Conservation (phyloP, 768 basidiomycete species). For the Mycena rosella region DNA sequence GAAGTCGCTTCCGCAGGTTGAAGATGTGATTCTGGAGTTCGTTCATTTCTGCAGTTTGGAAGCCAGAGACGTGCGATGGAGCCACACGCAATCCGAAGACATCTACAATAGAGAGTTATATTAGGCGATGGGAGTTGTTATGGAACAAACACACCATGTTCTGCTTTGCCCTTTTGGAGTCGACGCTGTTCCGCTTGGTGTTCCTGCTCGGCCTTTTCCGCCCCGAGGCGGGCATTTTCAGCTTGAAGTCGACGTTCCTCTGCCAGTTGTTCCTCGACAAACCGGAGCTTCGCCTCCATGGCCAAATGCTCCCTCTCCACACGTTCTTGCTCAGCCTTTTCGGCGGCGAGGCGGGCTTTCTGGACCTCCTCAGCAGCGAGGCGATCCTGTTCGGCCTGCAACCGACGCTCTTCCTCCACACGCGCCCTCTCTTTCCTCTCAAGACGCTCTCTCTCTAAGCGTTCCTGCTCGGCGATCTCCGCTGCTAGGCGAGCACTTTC, state of each 20-base stretch:
- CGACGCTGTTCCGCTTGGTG: constrained; percentile 22
- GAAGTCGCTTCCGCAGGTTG: constrained; percentile 69
- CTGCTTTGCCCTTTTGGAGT: constrained; percentile 34
- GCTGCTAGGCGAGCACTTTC: constrained; percentile 18
- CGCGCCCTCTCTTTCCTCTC: constrained; percentile 19
- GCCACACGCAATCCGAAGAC: constrained; percentile 64
- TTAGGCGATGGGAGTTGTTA: neutral
- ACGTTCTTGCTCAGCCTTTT: constrained; percentile 23
- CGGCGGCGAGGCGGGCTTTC: constrained; percentile 15
- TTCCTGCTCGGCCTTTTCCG: constrained; percentile 33
- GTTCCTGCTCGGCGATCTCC: constrained; percentile 26
- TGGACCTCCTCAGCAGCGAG: constrained; percentile 27
- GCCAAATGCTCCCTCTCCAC: constrained; percentile 22
- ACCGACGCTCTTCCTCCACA: constrained; percentile 20
- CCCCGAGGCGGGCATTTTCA: constrained; percentile 12
- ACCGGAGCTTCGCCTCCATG: constrained; percentile 23
- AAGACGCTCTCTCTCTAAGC: constrained; percentile 17
- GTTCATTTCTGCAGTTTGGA: constrained; percentile 54
- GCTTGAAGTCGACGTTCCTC: constrained; percentile 22
- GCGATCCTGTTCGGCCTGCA: constrained; percentile 26
- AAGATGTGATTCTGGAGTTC: constrained; percentile 65
- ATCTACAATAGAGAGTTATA: constrained; percentile 53
- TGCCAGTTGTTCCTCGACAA: constrained; percentile 25
- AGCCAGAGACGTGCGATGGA: constrained; percentile 46
- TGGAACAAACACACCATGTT: constrained; percentile 30